Base-by-base conservation (phyloP, 768 basidiomycete genomes). In the Collybiopsis confluens region DNA sequence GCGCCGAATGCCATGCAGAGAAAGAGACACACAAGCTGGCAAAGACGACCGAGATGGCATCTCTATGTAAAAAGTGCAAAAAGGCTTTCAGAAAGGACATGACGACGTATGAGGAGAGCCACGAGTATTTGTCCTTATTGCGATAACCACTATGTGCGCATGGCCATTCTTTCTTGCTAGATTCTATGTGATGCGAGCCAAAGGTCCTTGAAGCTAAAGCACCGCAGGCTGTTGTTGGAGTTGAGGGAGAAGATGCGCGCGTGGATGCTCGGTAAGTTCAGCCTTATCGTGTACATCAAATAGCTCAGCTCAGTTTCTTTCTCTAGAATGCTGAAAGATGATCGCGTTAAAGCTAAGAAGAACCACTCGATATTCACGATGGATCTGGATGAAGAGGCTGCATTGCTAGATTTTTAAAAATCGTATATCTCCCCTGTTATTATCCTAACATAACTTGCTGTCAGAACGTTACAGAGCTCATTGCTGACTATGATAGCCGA, bases 81-180 rank as follows among this genome's bases (percentile, higher is more conserved):
- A 97, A 96, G 73, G 93, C 92, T 3, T 98, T 99, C 65, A 74
- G 95, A 59, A 98, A 99, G 73, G 93, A 98, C 69, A 94, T 98
- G 92, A 58, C 76, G 0, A 70, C 68, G 6, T 98, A 92, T 63
- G 96, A 98, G 62, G 96, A 99, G 67, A 93, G 92, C 64, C 95
- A 98, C 66, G 97, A 99, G 70, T 98, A n/a, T 86, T 66, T 98
- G 97, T 66, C 97, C 96, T 0, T 89, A 97, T 69, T 98, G 97
- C 65, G 97, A 98, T 70, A 98, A 98, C 66, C 95, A 95, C 65
- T 99, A 95, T 67, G 97, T 96, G 65, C 62, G 89, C 75, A 23
- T 23, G 7, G 16, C 7, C n/a, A n/a, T 30, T 38, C 15, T 18
- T 2, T 26, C 21, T 40, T 9, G 9, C 24, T n/a, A n/a, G n/a